Conservation (phyloP, 768 basidiomycete species). For the Agrocybe chaxingu region DNA sequence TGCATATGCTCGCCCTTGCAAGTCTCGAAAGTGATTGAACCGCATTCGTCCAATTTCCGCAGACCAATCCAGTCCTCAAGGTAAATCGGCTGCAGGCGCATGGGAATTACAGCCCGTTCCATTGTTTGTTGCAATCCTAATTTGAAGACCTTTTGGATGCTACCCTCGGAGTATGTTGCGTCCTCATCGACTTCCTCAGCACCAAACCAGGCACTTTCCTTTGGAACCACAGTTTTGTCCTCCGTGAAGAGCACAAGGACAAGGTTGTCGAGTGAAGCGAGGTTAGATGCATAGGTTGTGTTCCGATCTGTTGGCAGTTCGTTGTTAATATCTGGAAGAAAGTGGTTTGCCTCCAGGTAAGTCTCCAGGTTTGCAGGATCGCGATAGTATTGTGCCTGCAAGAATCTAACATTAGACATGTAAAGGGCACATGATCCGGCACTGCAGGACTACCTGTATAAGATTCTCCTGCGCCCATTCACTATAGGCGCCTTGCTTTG, state of each 20-base stretch:
- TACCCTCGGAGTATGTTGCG: not conserved
- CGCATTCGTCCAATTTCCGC: conserved; percentile 63
- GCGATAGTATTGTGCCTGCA: conserved; percentile 83
- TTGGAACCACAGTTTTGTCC: conserved; percentile 78
- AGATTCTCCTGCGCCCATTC: conserved; percentile 76
- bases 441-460: conserved; percentile 51
- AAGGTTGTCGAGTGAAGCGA: conserved; percentile 60
- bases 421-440: not conserved
- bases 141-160: not conserved
- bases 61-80: conserved; percentile 81
- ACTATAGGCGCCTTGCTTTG: conserved; percentile 63
- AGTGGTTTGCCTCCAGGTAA: conserved; percentile 61
- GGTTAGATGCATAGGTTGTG: conserved; percentile 53
- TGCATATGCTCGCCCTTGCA: conserved; percentile 82
- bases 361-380: conserved; percentile 58
- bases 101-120: conserved; percentile 48
- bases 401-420: not conserved
- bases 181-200: conserved; percentile 51
- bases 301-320: conserved; percentile 58
- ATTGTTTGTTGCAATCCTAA: not conserved
- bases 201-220: conserved; percentile 86
- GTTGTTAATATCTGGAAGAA: conserved; percentile 78
- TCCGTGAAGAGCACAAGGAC: conserved; percentile 71
- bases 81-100: conserved; percentile 74
- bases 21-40: conserved; percentile 51